These are phyloP conservation scores for Xylaria digitata DNA, from an alignment of 2,329 filamentous ascomycete genomes.

Conservation along the genomic window DNA sequence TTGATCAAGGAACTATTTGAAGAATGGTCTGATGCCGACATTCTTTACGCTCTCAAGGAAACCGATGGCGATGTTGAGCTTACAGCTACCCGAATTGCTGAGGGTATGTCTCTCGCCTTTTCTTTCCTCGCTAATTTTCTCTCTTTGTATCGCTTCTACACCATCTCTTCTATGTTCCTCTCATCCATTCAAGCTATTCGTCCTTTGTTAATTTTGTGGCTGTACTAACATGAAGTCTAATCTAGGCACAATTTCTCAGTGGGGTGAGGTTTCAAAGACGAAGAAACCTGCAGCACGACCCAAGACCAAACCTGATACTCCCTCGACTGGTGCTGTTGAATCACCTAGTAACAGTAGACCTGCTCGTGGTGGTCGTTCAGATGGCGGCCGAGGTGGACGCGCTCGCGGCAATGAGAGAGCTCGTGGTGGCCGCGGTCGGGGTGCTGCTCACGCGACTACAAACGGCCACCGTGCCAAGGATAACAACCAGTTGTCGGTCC, in stretches of 20 bases:
- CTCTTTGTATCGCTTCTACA: not conserved
- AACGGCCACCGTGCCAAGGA: slow-evolving; percentile 72
- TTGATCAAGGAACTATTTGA: slow-evolving; percentile 93
- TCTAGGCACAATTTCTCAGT: slow-evolving; percentile 81
- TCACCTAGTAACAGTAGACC: slow-evolving; percentile 59
- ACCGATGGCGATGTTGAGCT: slow-evolving; percentile 80
- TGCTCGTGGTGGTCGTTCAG: slow-evolving; percentile 69
- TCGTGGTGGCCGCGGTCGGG: slow-evolving; percentile 73
- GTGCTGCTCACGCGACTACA: slow-evolving; percentile 67
- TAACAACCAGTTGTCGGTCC: slow-evolving; percentile 67
- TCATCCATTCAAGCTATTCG: slow-evolving; percentile 4
- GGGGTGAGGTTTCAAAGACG: slow-evolving; percentile 84
- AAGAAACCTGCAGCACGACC: slow-evolving; percentile 79
- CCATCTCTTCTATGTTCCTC: not conserved
- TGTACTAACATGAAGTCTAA: slow-evolving; percentile 46
- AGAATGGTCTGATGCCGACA: slow-evolving; percentile 94
- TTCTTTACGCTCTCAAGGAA: slow-evolving; percentile 93
- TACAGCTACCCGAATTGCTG: slow-evolving; percentile 81
- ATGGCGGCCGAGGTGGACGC: slow-evolving; percentile 51
- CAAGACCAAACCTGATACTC: slow-evolving; percentile 73
- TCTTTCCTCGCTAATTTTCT: slow-evolving; percentile 23
- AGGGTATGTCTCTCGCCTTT: slow-evolving; percentile 65
- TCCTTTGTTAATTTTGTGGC: slow-evolving; percentile 5
- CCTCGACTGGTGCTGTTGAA: slow-evolving; percentile 64
- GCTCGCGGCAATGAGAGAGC: slow-evolving; percentile 66